Conservation (phyloP, 768 basidiomycete genomes). For the Pisolithus sp. region DNA sequence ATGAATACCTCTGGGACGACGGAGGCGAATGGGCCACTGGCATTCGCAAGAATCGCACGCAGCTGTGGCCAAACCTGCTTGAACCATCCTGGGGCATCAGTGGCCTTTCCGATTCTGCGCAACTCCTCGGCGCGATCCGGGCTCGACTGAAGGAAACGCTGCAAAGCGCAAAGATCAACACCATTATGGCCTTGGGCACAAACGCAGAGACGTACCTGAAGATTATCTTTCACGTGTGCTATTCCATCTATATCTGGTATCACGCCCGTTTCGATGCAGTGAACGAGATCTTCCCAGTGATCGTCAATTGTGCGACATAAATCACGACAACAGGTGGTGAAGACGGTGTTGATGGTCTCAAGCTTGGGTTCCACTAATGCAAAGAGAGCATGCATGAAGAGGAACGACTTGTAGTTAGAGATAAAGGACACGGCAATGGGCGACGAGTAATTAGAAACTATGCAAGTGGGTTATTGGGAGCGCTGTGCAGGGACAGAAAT, state of each 20-base stretch:
- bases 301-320: constrained; percentile 14
- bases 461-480: too few species aligned
- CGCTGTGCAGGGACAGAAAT: not conserved
- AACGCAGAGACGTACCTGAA: constrained; percentile 1
- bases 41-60: constrained; percentile 11
- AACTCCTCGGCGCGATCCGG: constrained; percentile 14
- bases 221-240: constrained; percentile 9
- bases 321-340: constrained; percentile 15
- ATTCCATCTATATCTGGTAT: constrained; percentile 12
- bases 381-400: constrained; percentile 19
- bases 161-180: not conserved
- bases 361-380: constrained; percentile 15
- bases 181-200: not conserved
- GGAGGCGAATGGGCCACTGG: constrained; percentile 18
- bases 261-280: constrained; percentile 10
- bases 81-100: constrained; percentile 12
- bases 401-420: constrained; percentile 17
- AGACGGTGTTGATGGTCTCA: constrained; percentile 16
- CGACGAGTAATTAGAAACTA: constrained; percentile 12
- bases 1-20: too few species aligned
- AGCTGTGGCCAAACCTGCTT: constrained; percentile 15
- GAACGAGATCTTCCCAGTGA: constrained; percentile 16
- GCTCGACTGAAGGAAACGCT: constrained; percentile 13
- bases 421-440: constrained; percentile 16
- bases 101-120: constrained; percentile 3